Conservation (phyloP, 2,329 filamentous ascomycete species). For the Xylariales sp. region DNA sequence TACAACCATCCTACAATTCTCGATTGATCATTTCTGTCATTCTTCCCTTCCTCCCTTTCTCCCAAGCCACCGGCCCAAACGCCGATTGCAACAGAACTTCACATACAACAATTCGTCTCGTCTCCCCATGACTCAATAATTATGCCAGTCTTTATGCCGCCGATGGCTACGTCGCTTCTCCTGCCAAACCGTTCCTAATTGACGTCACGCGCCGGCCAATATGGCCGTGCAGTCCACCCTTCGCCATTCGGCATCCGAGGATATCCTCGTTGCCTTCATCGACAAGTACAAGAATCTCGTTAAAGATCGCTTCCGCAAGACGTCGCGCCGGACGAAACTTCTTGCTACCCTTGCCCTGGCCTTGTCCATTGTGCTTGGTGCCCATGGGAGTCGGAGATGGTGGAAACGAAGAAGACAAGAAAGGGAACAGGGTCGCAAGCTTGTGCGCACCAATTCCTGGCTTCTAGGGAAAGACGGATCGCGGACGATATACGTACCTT, state of each 20-base stretch:
- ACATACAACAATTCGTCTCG: background rate
- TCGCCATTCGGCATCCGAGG: constrained; percentile 71
- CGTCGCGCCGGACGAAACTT: constrained; percentile 77
- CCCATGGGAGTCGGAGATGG: constrained; percentile 82
- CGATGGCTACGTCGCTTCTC: constrained; percentile 42
- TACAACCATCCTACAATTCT: constrained; percentile 9
- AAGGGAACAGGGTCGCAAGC: constrained; percentile 81
- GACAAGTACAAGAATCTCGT: constrained; percentile 68
- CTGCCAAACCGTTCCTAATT: constrained; percentile 32
- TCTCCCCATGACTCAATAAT: constrained; percentile 22
- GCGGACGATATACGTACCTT: constrained; percentile 93
- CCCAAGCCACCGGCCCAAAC: constrained; percentile 6
- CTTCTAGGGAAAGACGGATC: constrained; percentile 94
- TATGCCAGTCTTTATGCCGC: constrained; percentile 34
- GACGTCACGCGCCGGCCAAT: constrained; percentile 41
- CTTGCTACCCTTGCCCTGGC: constrained; percentile 81
- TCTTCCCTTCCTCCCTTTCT: constrained; percentile 10
- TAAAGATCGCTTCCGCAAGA: constrained; percentile 67
- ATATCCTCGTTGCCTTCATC: constrained; percentile 73
- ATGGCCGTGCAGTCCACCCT: constrained; percentile 94
- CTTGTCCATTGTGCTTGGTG: constrained; percentile 80
- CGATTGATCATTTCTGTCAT: background rate
- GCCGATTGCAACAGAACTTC: constrained; percentile 1
- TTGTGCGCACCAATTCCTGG: constrained; percentile 92
- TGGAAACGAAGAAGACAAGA: constrained; percentile 80